These are phyloP conservation scores for Piromyces finnis DNA, from an alignment of 192 early-diverging fungal genomes.

Conservation along the genomic window DNA sequence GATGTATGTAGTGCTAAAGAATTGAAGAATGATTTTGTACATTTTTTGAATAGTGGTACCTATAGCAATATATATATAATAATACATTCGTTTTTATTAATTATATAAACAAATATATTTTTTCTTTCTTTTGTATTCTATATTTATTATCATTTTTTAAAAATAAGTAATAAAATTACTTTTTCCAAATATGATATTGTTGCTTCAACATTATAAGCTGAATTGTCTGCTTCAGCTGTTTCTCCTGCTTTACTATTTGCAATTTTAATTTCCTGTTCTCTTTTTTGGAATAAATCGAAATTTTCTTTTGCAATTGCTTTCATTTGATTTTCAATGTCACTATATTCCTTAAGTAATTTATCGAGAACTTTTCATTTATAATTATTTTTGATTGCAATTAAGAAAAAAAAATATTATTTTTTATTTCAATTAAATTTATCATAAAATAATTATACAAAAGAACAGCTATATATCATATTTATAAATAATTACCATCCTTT, in stretches of 20 bases:
- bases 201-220: constrained; percentile 20
- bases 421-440: too few relatives aligned
- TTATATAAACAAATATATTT: too few relatives aligned
- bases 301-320: constrained; percentile 20
- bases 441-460: too few relatives aligned
- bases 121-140: too few relatives aligned
- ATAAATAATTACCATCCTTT: constrained; percentile 14
- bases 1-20: constrained; percentile 18
- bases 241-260: background rate
- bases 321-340: constrained; percentile 9
- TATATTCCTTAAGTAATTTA: constrained; percentile 14
- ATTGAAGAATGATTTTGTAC: constrained; percentile 18
- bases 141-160: too few relatives aligned
- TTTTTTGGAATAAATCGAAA: constrained; percentile 15
- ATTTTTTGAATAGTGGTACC: constrained; percentile 16
- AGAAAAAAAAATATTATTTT: too few relatives aligned
- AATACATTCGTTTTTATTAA: too few relatives aligned
- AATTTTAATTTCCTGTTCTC: constrained; percentile 14
- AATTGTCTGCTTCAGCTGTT: background rate
- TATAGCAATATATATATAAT: too few relatives aligned
- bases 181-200: constrained; percentile 14
- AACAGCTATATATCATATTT: too few relatives aligned
- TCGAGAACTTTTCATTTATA: constrained; percentile 2
- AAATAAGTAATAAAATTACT: too few relatives aligned
- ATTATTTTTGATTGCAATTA: too few relatives aligned